Conservation (phyloP, 805 yeast genomes). For the Zygotorulaspora florentina region DNA sequence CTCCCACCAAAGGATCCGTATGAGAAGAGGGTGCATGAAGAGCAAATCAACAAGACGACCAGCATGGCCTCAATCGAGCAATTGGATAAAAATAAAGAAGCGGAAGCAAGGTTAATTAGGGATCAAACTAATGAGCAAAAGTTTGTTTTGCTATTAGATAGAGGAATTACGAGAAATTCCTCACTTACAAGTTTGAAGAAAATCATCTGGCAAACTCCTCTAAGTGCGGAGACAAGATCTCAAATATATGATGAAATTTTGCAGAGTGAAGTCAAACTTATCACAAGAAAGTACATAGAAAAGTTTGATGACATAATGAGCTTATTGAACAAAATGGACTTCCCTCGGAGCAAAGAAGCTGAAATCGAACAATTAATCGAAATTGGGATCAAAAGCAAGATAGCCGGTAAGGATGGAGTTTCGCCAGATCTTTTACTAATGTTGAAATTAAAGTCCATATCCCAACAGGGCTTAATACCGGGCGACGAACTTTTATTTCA, state of each 20-base stretch:
- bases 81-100: slow-evolving; percentile 26
- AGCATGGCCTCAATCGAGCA: slow-evolving; percentile 35
- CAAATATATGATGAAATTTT: slow-evolving; percentile 23
- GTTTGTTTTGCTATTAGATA: slow-evolving; percentile 25
- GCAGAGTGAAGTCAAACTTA: slow-evolving; percentile 23
- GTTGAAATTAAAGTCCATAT: slow-evolving; percentile 36
- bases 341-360: slow-evolving; percentile 30
- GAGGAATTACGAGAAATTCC: slow-evolving; percentile 34
- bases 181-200: slow-evolving; percentile 24
- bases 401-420: slow-evolving; percentile 14
- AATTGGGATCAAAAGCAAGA: slow-evolving; percentile 17
- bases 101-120: slow-evolving; percentile 23
- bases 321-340: slow-evolving; percentile 30
- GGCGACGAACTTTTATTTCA: slow-evolving; percentile 37
- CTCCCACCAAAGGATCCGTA: slow-evolving; percentile 57
- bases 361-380: slow-evolving; percentile 29
- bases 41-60: slow-evolving; percentile 44
- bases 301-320: slow-evolving; percentile 37
- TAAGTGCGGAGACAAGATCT: slow-evolving; percentile 22
- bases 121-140: slow-evolving; percentile 30
- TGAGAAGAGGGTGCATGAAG: slow-evolving; percentile 55
- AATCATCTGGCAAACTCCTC: slow-evolving; percentile 32
- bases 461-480: slow-evolving; percentile 34
- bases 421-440: slow-evolving; percentile 27
- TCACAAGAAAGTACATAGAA: slow-evolving; percentile 33